Conservation (phyloP, 2,329 filamentous ascomycete species). For the Chlorencoelia australis region DNA sequence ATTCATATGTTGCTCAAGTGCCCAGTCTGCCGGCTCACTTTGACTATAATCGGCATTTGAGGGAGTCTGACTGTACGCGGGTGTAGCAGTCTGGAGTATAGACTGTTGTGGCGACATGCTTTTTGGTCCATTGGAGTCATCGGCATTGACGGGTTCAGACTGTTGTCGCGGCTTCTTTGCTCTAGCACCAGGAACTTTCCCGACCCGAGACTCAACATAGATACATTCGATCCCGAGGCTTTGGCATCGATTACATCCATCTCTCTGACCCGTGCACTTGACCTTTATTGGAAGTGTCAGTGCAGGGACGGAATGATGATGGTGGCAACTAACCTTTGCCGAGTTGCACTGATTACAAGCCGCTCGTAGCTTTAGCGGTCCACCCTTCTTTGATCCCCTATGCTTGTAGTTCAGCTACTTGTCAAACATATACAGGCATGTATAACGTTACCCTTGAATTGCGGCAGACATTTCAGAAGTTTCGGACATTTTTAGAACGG, state of each 20-base stretch:
- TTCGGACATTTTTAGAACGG: no score
- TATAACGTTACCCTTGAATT: no score
- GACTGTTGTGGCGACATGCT: neutral
- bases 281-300: no score
- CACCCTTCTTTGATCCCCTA: no score
- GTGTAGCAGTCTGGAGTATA: neutral
- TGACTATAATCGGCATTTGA: neutral
- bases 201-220: slow-evolving; percentile 2
- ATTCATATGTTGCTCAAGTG: neutral
- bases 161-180: neutral
- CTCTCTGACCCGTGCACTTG: neutral
- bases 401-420: no score
- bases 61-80: neutral
- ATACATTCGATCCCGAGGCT: neutral
- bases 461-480: no score
- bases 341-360: slow-evolving; percentile 1
- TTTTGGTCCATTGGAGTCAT: neutral
- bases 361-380: neutral
- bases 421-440: no score
- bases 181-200: neutral
- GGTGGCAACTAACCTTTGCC: neutral
- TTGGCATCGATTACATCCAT: neutral
- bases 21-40: neutral
- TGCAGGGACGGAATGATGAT: no score
- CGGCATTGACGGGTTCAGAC: neutral